These are phyloP conservation scores for Thymus mandschuricus DNA, from an alignment of 257 asterid species.

Conservation along the genomic window DNA sequence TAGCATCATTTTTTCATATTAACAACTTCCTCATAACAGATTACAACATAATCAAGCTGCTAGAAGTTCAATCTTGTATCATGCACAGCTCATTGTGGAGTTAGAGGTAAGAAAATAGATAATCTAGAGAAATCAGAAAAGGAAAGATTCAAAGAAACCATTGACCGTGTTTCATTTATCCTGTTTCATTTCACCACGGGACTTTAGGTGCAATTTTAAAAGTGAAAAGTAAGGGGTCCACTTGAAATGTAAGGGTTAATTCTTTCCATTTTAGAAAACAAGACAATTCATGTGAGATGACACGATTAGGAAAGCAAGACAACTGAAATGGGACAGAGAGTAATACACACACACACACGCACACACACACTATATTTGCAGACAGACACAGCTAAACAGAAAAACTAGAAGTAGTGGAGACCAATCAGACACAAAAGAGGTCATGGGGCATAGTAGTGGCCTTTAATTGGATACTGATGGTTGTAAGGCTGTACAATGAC, in stretches of 20 bases:
- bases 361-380: not conserved
- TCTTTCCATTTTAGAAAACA: no score
- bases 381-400: not conserved
- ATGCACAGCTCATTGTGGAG: conserved; percentile 1
- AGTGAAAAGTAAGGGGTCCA: no score
- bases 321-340: no score
- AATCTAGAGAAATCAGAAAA: not conserved
- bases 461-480: conserved; percentile 23
- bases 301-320: no score
- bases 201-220: no score
- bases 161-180: no score
- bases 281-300: no score
- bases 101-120: conserved; percentile 20
- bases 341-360: no score
- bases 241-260: no score
- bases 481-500: conserved; percentile 14
- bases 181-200: no score
- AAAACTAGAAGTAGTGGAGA: conserved; percentile 19
- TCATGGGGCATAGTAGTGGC: not conserved
- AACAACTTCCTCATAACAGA: conserved; percentile 8
- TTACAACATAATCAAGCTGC: conserved; percentile 20
- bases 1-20: conserved; percentile 24
- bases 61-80: conserved; percentile 27
- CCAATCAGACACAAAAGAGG: conserved; percentile 14
- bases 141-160: not conserved